Conservation (phyloP, 805 yeast genomes). For the Lipomyces sp. region DNA sequence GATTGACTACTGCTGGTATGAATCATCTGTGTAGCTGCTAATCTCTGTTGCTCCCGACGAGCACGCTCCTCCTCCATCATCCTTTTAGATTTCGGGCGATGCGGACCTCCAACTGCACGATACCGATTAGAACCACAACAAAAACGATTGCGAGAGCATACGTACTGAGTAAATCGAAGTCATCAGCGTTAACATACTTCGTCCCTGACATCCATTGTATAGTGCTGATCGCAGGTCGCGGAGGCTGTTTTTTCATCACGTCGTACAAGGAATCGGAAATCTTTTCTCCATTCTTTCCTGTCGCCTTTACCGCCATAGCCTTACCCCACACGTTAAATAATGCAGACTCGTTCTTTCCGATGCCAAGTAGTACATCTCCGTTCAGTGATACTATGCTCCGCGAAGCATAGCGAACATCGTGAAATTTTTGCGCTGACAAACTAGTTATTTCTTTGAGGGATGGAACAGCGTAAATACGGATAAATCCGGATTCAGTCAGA, state of each 20-base stretch:
- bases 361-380: conserved; percentile 56
- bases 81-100: conserved; percentile 62
- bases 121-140: not conserved
- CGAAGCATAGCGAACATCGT: conserved; percentile 28
- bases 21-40: conserved; percentile 23
- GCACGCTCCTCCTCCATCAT: conserved; percentile 42
- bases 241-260: conserved; percentile 68
- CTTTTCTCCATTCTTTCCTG: conserved; percentile 39
- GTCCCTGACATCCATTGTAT: conserved; percentile 87
- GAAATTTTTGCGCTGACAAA: conserved; percentile 36
- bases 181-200: conserved; percentile 61
- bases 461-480: conserved; percentile 47
- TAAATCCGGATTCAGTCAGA: conserved; percentile 53
- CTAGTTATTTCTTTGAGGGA: conserved; percentile 29
- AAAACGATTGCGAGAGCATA: not conserved
- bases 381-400: conserved; percentile 48
- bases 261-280: conserved; percentile 68
- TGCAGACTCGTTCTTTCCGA: conserved; percentile 59
- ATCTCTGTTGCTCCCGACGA: conserved; percentile 38
- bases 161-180: conserved; percentile 57
- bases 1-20: conserved; percentile 6
- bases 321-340: conserved; percentile 57
- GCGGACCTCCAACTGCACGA: conserved; percentile 66
- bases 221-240: conserved; percentile 78
- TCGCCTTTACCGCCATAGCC: conserved; percentile 39